Percentiles rank a stretch among this genome's conserved stretches.
These are phyloP conservation scores for Pichia sp. DNA, from an alignment of 1,139 yeast species.

Conservation along the genomic window DNA sequence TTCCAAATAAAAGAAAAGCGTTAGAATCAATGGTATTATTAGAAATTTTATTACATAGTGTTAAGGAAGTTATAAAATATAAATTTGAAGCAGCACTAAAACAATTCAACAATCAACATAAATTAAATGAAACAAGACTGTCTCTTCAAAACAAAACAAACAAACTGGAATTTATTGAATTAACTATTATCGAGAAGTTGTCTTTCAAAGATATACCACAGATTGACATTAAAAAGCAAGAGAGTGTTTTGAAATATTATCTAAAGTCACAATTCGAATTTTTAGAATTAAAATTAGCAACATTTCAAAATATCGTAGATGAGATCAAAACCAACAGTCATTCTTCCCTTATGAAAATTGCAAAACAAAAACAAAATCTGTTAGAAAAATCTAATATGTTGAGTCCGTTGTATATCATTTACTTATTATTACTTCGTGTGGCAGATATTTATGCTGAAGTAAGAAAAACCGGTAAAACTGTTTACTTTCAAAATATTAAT, in stretches of 20 bases:
- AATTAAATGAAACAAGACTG: neutral
- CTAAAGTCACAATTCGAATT: conserved; percentile 10
- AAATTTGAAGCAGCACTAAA: conserved; percentile 2
- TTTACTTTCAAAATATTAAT: conserved; percentile 25
- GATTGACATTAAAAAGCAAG: conserved; percentile 10
- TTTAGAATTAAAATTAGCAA: conserved; percentile 7
- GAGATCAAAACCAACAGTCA: conserved; percentile 13
- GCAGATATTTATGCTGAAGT: conserved; percentile 30
- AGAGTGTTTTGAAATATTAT: conserved; percentile 12
- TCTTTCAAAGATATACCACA: conserved; percentile 8
- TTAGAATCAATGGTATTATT: conserved; percentile 35
- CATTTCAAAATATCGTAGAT: conserved; percentile 13
- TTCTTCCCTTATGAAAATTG: conserved; percentile 8
- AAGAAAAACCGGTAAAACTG: conserved; percentile 27
- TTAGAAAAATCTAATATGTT: neutral
- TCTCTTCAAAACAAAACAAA: neutral
- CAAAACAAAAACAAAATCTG: neutral
- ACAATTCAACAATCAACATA: conserved; percentile 5
- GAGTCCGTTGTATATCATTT: conserved; percentile 22
- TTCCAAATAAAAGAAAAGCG: conserved; percentile 27
- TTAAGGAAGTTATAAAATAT: conserved; percentile 28
- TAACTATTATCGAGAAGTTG: conserved; percentile 3
- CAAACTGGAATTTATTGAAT: conserved; percentile 8
- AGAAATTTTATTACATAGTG: conserved; percentile 34
- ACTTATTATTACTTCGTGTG: conserved; percentile 22